Evolutionary conservation across 1,284 basidiomycete genomes (phyloP).

Genomic region (Pisolithus thermaeus): DNA sequence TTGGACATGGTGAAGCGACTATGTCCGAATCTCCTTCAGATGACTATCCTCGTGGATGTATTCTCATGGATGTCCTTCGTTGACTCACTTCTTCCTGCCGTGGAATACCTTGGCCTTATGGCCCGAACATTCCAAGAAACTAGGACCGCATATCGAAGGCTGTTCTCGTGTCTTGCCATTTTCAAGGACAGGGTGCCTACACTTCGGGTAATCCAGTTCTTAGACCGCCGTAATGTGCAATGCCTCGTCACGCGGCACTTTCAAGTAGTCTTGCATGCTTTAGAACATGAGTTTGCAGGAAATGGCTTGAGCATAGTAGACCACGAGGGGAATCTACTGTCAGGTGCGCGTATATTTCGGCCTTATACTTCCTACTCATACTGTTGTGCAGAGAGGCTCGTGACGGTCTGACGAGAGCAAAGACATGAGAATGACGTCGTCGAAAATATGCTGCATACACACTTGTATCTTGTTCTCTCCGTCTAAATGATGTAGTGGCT

Average conservation of each 20-base stretch:
- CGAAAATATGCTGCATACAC: too few species aligned
- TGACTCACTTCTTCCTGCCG: slow-evolving; percentile 9
- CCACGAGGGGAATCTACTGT: slow-evolving; percentile 15
- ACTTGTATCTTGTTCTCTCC: too few species aligned
- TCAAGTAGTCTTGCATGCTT: slow-evolving; percentile 6
- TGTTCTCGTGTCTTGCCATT: slow-evolving; percentile 12
- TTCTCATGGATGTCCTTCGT: slow-evolving; percentile 3
- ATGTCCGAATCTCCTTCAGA: slow-evolving; percentile 17
- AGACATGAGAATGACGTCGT: too few species aligned
- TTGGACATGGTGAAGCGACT: neutral
- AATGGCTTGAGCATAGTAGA: slow-evolving; percentile 21
- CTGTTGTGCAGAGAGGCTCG: too few species aligned
- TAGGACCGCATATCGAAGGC: slow-evolving; percentile 4
- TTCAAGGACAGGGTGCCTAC: slow-evolving; percentile 14
- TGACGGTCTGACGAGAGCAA: too few species aligned
- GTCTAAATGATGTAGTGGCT: too few species aligned
- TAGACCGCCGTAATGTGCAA: slow-evolving; percentile 15
- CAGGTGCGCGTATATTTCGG: slow-evolving; percentile 12
- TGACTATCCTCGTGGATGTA: slow-evolving; percentile 13
- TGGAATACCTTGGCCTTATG: slow-evolving; percentile 18
- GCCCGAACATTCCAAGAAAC: slow-evolving; percentile 3
- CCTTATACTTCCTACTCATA: neutral
- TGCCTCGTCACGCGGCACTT: slow-evolving; percentile 15
- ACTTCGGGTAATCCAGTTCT: slow-evolving; percentile 20
- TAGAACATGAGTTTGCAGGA: slow-evolving; percentile 6